Evolutionary conservation across 2,329 filamentous ascomycete species (phyloP).

Genomic region (Seiridium unicorne): DNA sequence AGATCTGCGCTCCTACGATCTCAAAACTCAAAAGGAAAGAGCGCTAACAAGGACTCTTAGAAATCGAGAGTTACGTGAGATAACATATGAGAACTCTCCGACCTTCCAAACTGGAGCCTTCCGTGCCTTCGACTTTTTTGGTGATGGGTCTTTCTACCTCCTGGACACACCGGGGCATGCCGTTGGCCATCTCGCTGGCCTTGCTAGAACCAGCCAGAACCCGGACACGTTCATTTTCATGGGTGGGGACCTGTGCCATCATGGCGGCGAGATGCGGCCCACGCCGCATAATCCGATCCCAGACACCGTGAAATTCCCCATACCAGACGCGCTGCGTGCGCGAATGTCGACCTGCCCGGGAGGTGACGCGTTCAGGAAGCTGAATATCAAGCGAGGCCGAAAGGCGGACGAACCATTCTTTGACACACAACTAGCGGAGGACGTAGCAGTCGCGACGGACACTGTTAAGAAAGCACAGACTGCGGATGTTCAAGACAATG

Average conservation of each 20-base stretch:
- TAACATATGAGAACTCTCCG: constrained; percentile 13
- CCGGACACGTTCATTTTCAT: constrained; percentile 37
- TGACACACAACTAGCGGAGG: not conserved
- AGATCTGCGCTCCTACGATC: not conserved
- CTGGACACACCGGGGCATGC: constrained; percentile 32
- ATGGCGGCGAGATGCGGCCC: constrained; percentile 34
- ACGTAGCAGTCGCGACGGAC: not conserved
- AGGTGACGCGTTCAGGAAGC: not conserved
- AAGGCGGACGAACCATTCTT: not conserved
- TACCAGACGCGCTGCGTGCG: not conserved
- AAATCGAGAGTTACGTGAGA: constrained; percentile 22
- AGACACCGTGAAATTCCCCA: not conserved
- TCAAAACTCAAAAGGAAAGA: not conserved
- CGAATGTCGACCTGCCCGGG: not conserved
- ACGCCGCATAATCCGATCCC: constrained; percentile 32
- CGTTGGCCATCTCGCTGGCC: constrained; percentile 31
- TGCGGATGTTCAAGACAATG: constrained; percentile 19
- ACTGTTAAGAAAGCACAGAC: not conserved
- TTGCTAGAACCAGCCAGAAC: constrained; percentile 35
- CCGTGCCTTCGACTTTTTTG: constrained; percentile 32
- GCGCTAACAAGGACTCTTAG: not conserved
- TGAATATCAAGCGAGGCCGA: not conserved
- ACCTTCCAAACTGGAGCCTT: constrained; percentile 17
- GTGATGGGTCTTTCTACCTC: constrained; percentile 33
- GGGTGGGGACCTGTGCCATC: constrained; percentile 41